A percentile compares a stretch with the other conserved stretches of the same genome.
These are phyloP conservation scores for Trypanosoma mega DNA, from an alignment of 208 protist genomes.

Conservation along the genomic window DNA sequence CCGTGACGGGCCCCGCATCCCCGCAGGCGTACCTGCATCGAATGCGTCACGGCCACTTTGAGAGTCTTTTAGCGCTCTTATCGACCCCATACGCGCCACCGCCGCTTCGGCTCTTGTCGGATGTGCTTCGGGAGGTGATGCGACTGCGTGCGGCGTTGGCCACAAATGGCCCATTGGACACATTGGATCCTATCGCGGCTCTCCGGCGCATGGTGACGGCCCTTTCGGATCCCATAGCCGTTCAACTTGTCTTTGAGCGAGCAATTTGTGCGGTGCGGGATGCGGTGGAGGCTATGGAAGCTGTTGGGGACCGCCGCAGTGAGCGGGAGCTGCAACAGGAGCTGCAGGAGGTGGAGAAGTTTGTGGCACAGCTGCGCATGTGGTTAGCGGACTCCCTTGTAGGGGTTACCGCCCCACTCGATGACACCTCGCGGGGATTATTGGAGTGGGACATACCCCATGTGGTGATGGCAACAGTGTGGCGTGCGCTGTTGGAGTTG, in stretches of 20 bases:
- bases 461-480: constrained; percentile 41
- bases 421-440: constrained; percentile 5
- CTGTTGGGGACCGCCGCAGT: constrained; percentile 33
- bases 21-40: constrained; percentile 57
- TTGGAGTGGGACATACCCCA: constrained; percentile 32
- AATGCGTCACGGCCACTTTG: constrained; percentile 43
- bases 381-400: constrained; percentile 16
- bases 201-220: constrained; percentile 17
- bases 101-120: constrained; percentile 54
- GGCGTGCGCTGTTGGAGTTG: constrained; percentile 42
- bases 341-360: constrained; percentile 28
- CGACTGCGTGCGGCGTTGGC: constrained; percentile 2
- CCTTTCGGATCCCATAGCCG: constrained; percentile 29
- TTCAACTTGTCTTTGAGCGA: constrained; percentile 16
- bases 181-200: constrained; percentile 6
- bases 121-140: constrained; percentile 42
- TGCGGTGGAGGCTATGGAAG: constrained; percentile 14
- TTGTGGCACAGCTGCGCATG: constrained; percentile 22
- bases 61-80: constrained; percentile 43
- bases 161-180: not conserved
- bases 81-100: constrained; percentile 59
- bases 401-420: not conserved
- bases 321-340: constrained; percentile 28
- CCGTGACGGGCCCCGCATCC: constrained; percentile 24
- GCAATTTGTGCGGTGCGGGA: constrained; percentile 20